Evolutionary conservation across 352 stramenopile species (phyloP).

Genomic region (Elongisporangium anandrum): DNA sequence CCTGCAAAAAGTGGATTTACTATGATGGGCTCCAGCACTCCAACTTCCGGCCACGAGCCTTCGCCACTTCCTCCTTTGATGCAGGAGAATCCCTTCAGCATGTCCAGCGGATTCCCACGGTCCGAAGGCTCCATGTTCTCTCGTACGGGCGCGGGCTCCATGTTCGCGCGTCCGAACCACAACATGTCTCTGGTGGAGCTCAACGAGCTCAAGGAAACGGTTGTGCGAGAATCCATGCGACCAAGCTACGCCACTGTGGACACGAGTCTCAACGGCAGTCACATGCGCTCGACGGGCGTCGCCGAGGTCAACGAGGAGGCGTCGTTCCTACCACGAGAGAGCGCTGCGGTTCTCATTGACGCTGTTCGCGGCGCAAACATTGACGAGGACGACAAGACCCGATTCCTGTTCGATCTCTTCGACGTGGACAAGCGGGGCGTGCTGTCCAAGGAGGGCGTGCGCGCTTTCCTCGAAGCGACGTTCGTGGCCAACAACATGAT

Average conservation of each 20-base stretch:
- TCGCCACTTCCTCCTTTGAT: background rate
- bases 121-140: background rate
- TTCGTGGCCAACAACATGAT: conserved; percentile 51
- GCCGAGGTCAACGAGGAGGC: conserved; percentile 5
- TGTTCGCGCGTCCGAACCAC: conserved; percentile 13
- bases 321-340: conserved; percentile 42
- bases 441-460: conserved; percentile 40
- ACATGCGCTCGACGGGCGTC: conserved; percentile 2
- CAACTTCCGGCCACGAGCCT: background rate
- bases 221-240: conserved; percentile 26
- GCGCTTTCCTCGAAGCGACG: conserved; percentile 53
- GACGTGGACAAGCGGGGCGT: conserved; percentile 41
- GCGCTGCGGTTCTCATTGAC: conserved; percentile 49
- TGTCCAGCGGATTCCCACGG: background rate
- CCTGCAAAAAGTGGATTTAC: background rate
- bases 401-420: conserved; percentile 69
- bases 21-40: background rate
- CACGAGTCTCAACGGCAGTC: conserved; percentile 2
- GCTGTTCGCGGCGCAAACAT: conserved; percentile 46
- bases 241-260: conserved; percentile 1
- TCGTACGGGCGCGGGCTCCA: conserved; percentile 10
- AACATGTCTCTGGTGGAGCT: conserved; percentile 27
- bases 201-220: conserved; percentile 32
- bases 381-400: conserved; percentile 43
- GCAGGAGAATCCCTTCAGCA: background rate